Percentiles rank a stretch among this genome's conserved stretches.
Conservation (phyloP, 805 yeast genomes). For the Ogataea methylovora region DNA sequence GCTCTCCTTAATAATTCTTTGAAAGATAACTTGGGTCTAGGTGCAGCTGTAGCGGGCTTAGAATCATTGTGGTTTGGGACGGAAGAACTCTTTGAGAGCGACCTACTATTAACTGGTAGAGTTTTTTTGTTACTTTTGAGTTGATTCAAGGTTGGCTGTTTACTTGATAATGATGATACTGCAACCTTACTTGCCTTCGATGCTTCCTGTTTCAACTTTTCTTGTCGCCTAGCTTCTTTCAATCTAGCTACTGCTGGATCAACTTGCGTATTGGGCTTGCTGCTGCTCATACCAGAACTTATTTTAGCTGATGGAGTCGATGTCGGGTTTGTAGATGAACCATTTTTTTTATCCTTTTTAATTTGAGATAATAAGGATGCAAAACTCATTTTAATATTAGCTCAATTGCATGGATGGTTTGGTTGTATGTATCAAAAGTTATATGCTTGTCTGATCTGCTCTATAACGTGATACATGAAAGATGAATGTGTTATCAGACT, state of each 20-base stretch:
- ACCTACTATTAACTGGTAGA: no score
- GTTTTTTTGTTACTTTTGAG: slow-evolving; percentile 4
- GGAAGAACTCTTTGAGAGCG: no score
- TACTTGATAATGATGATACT: slow-evolving; percentile 4
- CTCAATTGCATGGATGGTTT: not conserved
- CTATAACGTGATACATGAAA: no score
- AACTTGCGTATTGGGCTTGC: slow-evolving; percentile 6
- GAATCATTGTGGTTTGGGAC: no score
- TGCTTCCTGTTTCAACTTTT: slow-evolving; percentile 27
- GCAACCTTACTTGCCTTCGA: slow-evolving; percentile 3
- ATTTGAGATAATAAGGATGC: slow-evolving; percentile 22
- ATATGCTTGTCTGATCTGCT: not conserved
- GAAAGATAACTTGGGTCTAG: slow-evolving; percentile 46
- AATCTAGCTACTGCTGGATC: slow-evolving; percentile 70
- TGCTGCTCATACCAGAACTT: not conserved
- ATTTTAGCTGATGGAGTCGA: not conserved
- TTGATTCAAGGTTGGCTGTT: slow-evolving; percentile 1
- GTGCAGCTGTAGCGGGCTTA: slow-evolving; percentile 8
- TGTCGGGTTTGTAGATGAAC: not conserved
- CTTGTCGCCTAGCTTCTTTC: slow-evolving; percentile 58
- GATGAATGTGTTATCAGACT: no score
- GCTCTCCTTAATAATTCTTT: slow-evolving; percentile 68
- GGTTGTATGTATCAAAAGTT: no score
- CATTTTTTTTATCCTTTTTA: slow-evolving; percentile 15
- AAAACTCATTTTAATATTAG: slow-evolving; percentile 11